Conservation (phyloP, 1,284 basidiomycete species). For the Marasmius fiardii region DNA sequence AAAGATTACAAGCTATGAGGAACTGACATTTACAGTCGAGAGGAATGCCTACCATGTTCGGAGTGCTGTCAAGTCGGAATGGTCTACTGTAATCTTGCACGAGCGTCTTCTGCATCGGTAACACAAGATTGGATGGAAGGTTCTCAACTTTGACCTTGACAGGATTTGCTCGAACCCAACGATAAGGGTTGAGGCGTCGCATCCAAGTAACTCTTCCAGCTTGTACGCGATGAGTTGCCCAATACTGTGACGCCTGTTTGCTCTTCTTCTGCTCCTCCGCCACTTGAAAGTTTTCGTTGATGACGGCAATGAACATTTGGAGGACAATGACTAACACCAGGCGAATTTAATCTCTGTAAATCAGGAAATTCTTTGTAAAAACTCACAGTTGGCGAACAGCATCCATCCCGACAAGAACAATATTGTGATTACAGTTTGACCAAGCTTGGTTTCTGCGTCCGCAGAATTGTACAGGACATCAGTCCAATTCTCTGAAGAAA, state of each 20-base stretch:
- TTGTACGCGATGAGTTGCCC: conserved; percentile 52
- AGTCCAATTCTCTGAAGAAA: conserved; percentile 96
- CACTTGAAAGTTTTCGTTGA: conserved; percentile 95
- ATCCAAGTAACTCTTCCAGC: conserved; percentile 66
- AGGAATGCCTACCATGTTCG: conserved; percentile 22
- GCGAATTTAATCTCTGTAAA: conserved; percentile 11
- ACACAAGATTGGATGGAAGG: conserved; percentile 67
- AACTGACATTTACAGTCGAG: not conserved
- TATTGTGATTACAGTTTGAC: conserved; percentile 74
- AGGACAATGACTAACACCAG: conserved; percentile 80
- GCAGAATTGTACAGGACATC: conserved; percentile 74
- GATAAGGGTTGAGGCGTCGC: conserved; percentile 84
- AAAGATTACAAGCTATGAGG: conserved; percentile 1
- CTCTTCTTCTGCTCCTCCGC: conserved; percentile 90
- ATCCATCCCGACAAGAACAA: conserved; percentile 87
- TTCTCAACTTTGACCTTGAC: conserved; percentile 70
- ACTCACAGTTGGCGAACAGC: conserved; percentile 89
- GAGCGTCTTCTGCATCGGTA: conserved; percentile 74
- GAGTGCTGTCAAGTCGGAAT: conserved; percentile 26
- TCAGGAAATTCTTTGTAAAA: conserved; percentile 9
- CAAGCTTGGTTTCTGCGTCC: conserved; percentile 58
- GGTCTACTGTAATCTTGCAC: conserved; percentile 58
- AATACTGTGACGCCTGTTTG: conserved; percentile 74
- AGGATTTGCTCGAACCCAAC: conserved; percentile 74
- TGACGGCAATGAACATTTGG: conserved; percentile 98